Evolutionary conservation across 2,329 filamentous ascomycete species (phyloP), one percentile per base, ranked within the genome.

Genomic region (Cytospora schulzeri): DNA sequence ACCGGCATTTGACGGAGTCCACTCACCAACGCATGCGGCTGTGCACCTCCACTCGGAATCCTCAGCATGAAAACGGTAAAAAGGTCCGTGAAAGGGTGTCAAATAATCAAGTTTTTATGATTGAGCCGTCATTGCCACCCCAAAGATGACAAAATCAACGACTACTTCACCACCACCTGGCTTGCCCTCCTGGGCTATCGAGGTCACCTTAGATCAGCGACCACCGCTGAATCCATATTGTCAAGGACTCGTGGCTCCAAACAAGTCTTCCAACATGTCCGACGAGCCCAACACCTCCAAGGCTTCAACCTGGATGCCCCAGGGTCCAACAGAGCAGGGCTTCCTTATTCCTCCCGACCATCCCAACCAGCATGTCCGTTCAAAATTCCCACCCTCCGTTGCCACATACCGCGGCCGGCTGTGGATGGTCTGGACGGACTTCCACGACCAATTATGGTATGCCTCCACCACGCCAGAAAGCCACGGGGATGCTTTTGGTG

Each of bases 401-500:
- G 71, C 72, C 5, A 69, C 73, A 0, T 73, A 77, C 60, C 72
- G 74, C 28, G 75, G 75, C n/a, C 71, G 71, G 8, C 72, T 77
- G 1, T 77, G 74, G 75, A 74, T 73, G 67, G 60, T 75, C 11
- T 77, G 75, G 75, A 67, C 69, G 45, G 71, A 72, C 60, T 67
- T 68, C 8, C 66, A 69, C 9, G 73, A 72, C 12, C 65, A 67
- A 48, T 65, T 75, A 12, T 77, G 73, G 71, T 76, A 74, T 62
- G 71, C 75, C 8, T 64, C 69, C 33, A 75, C 75, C 24, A 68
- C 70, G 41, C 68, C 72, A 45, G 69, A 70, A 9, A 63, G 64
- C 48, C 50, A 61, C 6, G 68, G 65, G 26, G 65, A 69, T 50
- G 19, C n/a, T 12, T 77, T 77, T 57, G 67, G 68, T 35, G 14